Base-by-base conservation (phyloP, 2,329 filamentous ascomycete species). In the Exophiala sideris region DNA sequence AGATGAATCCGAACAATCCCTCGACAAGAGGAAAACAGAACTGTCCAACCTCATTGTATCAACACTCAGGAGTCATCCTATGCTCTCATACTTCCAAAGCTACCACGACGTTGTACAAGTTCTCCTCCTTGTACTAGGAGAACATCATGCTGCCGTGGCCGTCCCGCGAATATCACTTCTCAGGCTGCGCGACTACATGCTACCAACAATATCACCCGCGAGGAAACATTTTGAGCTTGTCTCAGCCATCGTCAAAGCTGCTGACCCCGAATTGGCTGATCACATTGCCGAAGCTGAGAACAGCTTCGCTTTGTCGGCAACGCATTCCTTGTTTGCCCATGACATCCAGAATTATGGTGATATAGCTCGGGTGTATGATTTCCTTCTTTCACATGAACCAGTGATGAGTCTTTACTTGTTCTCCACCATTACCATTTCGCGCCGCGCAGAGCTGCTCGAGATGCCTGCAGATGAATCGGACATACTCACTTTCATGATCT, bases 81-180 rank as follows among this genome's bases (percentile, higher is more conserved):
- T 86, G 68, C 82, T 99, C 34, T 90, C 85, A 76, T 99, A 99
- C 74, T 99, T 99, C 71, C 94, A 99, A 75, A 94, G 94, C 68
- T 99, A 95, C 70, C 94, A 99, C 72, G 94, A 99, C 74, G 97
- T 99, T 66, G 94, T 89, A 64, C 95, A 99, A 73, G 94, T 99
- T 20, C 80, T 99, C 56, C 81, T 97, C 38, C 81, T 99, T 11
- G 91, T 96, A 9, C 79, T 99, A 3, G 86, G 86, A 0, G 74
- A 82, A 8, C 66, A 77, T 18, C 69, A 77, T 50, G 85, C 88
- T 12, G 76, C 80, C 14, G 70, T 77, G 5, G 83, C 86, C 12
- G 83, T 95, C 32, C 80, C 88, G 33, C 87, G 88, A n/a, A 83
- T 99, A 54, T 96, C 91, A 2, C 79, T 91, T 32, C 81, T 97